phyloP scores from a whole-genome alignment of 108 stramenopile species.

The Licmophora abbreviata region DNA sequence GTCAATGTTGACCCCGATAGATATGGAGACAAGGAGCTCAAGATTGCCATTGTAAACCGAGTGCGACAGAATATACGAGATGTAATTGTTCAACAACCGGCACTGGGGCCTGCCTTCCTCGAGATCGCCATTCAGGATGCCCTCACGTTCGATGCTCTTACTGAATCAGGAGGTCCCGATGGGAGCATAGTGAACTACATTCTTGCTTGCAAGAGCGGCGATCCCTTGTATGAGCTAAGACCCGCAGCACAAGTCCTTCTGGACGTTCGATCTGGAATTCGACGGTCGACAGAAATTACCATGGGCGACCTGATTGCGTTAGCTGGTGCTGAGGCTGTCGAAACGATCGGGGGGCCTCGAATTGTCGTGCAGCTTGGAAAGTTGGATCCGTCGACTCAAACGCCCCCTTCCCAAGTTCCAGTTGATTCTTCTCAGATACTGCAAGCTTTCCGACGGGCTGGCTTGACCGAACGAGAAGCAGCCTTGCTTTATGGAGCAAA shows the following conservation, averaged over 20 bases:
- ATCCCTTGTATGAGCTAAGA: conserved; percentile 15
- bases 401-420: background rate
- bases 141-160: conserved; percentile 46
- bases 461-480: conserved; percentile 85
- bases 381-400: conserved; percentile 33
- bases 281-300: conserved; percentile 65
- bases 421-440: conserved; percentile 16
- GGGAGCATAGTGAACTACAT: conserved; percentile 57
- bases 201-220: conserved; percentile 29
- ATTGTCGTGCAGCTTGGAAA: conserved; percentile 68
- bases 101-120: conserved; percentile 59
- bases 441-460: conserved; percentile 46
- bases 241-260: conserved; percentile 43
- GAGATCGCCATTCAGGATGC: conserved; percentile 64
- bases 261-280: conserved; percentile 55
- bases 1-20: conserved; percentile 84
- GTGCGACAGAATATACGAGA: conserved; percentile 61
- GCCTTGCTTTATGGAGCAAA: conserved; percentile 62
- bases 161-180: conserved; percentile 71
- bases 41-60: conserved; percentile 71
- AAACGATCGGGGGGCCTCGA: conserved; percentile 71
- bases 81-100: conserved; percentile 68
- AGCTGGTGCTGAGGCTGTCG: conserved; percentile 70
- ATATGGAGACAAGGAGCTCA: conserved; percentile 86
- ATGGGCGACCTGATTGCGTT: conserved; percentile 76